phyloP scores from a whole-genome alignment of 108 stramenopile species.

The Cyclostephanos tholiformis region DNA sequence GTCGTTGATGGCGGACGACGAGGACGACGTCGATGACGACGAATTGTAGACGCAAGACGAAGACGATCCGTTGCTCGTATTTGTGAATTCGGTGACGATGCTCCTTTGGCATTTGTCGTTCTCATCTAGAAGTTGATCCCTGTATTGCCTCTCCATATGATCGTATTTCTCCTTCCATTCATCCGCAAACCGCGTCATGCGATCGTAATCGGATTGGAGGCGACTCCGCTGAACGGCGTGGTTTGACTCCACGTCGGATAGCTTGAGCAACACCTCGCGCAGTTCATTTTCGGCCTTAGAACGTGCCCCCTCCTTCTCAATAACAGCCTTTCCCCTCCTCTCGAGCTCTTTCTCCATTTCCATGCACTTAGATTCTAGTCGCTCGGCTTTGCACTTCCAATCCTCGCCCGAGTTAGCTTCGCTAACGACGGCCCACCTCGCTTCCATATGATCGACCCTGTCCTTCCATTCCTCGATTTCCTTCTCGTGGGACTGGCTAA shows the following conservation, averaged over 20 bases:
- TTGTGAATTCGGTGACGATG: too few relatives aligned
- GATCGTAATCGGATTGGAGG: neutral
- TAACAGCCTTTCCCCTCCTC: neutral
- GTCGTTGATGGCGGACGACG: slow-evolving; percentile 14
- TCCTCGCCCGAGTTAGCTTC: neutral
- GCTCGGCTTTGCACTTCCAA: neutral
- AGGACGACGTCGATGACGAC: too few relatives aligned
- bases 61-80: too few relatives aligned
- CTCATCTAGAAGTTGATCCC: neutral
- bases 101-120: neutral
- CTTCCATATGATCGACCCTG: too few relatives aligned
- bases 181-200: neutral
- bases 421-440: too few relatives aligned
- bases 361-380: neutral
- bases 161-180: neutral
- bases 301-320: slow-evolving; percentile 1
- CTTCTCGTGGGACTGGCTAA: too few relatives aligned
- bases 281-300: neutral
- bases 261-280: neutral
- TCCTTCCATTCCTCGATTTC: too few relatives aligned
- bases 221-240: neutral
- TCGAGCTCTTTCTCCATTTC: neutral
- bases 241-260: neutral
- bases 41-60: too few relatives aligned
- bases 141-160: neutral